Conservation (phyloP, 2,329 filamentous ascomycete species). For the Aspergillus brunneoviolaceus region DNA sequence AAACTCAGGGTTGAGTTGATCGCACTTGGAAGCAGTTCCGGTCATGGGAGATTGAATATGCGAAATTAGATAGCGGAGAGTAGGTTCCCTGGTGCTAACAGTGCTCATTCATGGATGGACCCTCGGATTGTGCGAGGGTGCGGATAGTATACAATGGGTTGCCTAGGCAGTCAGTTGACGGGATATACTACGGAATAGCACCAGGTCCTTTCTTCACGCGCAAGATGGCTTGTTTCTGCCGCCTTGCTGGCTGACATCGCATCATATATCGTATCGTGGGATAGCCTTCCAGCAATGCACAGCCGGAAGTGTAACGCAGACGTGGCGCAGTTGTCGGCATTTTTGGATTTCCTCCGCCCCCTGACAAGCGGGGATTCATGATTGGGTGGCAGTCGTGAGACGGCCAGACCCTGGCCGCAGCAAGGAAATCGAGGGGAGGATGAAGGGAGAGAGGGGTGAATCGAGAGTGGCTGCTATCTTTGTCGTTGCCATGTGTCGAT, state of each 20-base stretch:
- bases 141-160: not conserved
- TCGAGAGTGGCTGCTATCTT: slow-evolving; percentile 2
- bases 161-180: not conserved
- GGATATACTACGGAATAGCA: not conserved
- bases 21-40: not conserved
- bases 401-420: slow-evolving; percentile 6
- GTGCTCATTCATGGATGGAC: not conserved
- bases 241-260: too few species aligned
- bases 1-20: not conserved
- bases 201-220: not conserved
- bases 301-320: slow-evolving; percentile 4
- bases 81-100: not conserved
- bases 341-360: slow-evolving; percentile 1
- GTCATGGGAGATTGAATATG: not conserved
- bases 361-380: slow-evolving; percentile 1
- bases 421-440: slow-evolving; percentile 1
- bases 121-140: not conserved
- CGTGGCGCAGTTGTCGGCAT: slow-evolving; percentile 10
- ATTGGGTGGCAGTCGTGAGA: slow-evolving; percentile 7
- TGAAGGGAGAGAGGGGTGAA: not conserved
- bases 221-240: not conserved
- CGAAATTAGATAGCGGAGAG: not conserved
- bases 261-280: too few species aligned
- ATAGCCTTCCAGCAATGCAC: not conserved
- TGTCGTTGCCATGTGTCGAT: slow-evolving; percentile 9